Percentiles rank a stretch among this genome's conserved stretches.
Conservation (phyloP, 2,329 filamentous ascomycete species). For the Domatiomyces catenatus region DNA sequence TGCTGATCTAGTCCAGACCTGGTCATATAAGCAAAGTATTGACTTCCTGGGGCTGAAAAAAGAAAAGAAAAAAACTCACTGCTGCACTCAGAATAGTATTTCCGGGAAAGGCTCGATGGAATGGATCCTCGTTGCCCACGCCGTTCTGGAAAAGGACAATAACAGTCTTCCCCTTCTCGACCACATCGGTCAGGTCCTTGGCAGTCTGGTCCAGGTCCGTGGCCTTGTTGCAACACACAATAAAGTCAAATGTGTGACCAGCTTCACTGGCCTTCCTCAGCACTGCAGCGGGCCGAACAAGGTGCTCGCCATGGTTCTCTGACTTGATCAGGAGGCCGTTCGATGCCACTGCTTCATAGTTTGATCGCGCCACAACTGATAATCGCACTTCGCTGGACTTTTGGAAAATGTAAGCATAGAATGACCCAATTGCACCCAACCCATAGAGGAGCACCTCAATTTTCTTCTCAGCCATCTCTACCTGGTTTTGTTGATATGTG, state of each 20-base stretch:
- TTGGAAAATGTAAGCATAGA: conserved; percentile 41
- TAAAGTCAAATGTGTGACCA: conserved; percentile 21
- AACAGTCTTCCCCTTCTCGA: conserved; percentile 22
- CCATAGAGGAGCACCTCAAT: conserved; percentile 37
- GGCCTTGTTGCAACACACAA: conserved; percentile 29
- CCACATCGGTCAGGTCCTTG: conserved; percentile 36
- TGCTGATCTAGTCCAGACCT: conserved; percentile 37
- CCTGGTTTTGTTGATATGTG: too few species aligned
- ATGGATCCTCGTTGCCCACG: conserved; percentile 27
- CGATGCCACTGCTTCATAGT: conserved; percentile 26
- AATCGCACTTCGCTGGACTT: conserved; percentile 27
- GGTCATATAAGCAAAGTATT: too few species aligned
- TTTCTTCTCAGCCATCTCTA: conserved; percentile 19
- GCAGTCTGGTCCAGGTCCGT: conserved; percentile 46
- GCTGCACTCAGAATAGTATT: conserved; percentile 25
- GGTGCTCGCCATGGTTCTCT: conserved; percentile 27
- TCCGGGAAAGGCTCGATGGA: conserved; percentile 21
- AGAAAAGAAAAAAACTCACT: conserved; percentile 22
- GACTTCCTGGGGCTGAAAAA: too few species aligned
- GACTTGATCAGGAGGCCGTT: conserved; percentile 28
- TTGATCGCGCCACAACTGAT: conserved; percentile 32
- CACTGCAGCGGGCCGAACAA: conserved; percentile 24
- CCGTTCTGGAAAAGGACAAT: conserved; percentile 27
- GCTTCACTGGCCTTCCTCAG: conserved; percentile 25
- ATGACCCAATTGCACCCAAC: conserved; percentile 43